phyloP scores from a whole-genome alignment of 495 filamentous ascomycete genomes.

The Lophium mytilinum region DNA sequence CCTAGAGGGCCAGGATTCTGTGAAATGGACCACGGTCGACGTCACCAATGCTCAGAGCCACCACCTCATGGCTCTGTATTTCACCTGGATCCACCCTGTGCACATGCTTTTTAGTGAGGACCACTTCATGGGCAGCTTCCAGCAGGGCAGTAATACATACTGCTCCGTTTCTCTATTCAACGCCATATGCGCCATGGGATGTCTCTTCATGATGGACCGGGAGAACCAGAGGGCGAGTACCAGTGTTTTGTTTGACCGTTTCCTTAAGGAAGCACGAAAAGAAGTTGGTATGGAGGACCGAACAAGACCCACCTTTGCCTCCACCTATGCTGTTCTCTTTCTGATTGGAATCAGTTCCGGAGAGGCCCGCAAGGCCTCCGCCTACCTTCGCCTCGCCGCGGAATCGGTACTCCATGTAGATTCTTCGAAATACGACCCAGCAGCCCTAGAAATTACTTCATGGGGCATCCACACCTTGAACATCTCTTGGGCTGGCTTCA shows the following conservation, averaged over 20 bases:
- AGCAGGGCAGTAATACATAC: slow-evolving; percentile 20
- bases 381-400: slow-evolving; percentile 31
- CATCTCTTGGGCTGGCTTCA: slow-evolving; percentile 18
- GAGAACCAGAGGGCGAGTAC: slow-evolving; percentile 24
- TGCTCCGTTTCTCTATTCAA: slow-evolving; percentile 35
- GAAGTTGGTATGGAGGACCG: slow-evolving; percentile 20
- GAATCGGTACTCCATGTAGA: slow-evolving; percentile 6
- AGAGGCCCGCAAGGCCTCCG: slow-evolving; percentile 22
- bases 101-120: slow-evolving; percentile 38
- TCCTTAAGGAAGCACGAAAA: slow-evolving; percentile 9
- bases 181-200: slow-evolving; percentile 39
- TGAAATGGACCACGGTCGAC: slow-evolving; percentile 33
- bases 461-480: slow-evolving; percentile 22
- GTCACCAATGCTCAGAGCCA: slow-evolving; percentile 26
- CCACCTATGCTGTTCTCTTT: slow-evolving; percentile 15
- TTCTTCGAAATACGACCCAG: neutral
- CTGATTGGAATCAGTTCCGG: slow-evolving; percentile 5
- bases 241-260: slow-evolving; percentile 27
- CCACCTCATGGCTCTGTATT: slow-evolving; percentile 39
- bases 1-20: slow-evolving; percentile 1
- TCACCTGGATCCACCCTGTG: slow-evolving; percentile 40
- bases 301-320: neutral
- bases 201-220: slow-evolving; percentile 28
- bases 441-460: slow-evolving; percentile 12
- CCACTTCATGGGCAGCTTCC: slow-evolving; percentile 31